Conservation (phyloP, 371 early-diverging fungal genomes). For the Parasitella parasitica region DNA sequence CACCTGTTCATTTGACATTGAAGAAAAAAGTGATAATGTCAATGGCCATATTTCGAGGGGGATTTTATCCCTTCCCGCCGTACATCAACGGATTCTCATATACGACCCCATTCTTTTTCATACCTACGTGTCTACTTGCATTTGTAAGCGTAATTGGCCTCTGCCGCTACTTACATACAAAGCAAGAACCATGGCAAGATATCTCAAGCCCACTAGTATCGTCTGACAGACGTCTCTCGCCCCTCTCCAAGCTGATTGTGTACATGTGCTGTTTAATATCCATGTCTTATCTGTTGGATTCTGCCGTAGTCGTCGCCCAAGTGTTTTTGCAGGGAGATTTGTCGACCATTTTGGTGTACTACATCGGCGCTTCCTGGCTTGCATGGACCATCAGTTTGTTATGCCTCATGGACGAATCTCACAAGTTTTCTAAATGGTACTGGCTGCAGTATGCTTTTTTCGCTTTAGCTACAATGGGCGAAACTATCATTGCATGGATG, state of each 20-base stretch:
- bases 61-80: conserved; percentile 4
- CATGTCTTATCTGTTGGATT: conserved; percentile 33
- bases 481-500: conserved; percentile 39
- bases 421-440: conserved; percentile 40
- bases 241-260: conserved; percentile 35
- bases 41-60: not conserved
- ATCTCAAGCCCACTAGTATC: conserved; percentile 10
- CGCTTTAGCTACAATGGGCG: conserved; percentile 30
- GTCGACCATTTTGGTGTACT: conserved; percentile 34
- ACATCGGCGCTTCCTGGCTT: conserved; percentile 32
- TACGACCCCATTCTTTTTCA: conserved; percentile 15
- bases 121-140: conserved; percentile 10
- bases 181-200: conserved; percentile 17
- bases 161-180: conserved; percentile 10
- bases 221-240: conserved; percentile 11
- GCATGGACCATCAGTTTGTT: conserved; percentile 39
- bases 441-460: conserved; percentile 51
- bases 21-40: not conserved
- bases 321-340: conserved; percentile 30
- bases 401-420: conserved; percentile 32
- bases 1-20: no score
- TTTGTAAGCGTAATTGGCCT: conserved; percentile 10
- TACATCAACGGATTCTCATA: not conserved
- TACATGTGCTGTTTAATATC: conserved; percentile 24
- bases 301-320: conserved; percentile 28